Evolutionary conservation across 1,139 yeast genomes (phyloP).

Genomic region (Suhomyces terraborum): DNA sequence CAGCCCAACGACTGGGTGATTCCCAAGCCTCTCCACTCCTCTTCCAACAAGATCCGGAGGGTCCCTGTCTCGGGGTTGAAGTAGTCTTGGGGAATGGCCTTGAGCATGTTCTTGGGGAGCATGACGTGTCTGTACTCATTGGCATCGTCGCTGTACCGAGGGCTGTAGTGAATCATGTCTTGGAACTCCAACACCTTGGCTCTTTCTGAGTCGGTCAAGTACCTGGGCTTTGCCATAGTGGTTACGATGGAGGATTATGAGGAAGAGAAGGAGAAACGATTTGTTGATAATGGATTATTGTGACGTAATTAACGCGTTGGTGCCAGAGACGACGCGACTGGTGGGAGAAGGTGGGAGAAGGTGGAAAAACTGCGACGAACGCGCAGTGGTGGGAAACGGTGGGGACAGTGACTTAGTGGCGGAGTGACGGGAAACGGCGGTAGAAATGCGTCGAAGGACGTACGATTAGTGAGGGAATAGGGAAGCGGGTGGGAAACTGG

Average conservation of each 20-base stretch:
- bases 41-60: constrained; percentile 83
- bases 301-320: constrained; percentile 4
- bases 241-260: neutral
- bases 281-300: neutral
- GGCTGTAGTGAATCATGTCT: constrained; percentile 93
- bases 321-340: neutral
- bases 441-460: too few relatives aligned
- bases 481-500: too few relatives aligned
- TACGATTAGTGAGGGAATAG: too few relatives aligned
- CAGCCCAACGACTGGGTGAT: constrained; percentile 97
- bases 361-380: neutral
- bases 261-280: neutral
- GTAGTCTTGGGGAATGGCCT: constrained; percentile 93
- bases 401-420: neutral
- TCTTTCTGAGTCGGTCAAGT: constrained; percentile 79
- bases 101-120: constrained; percentile 94
- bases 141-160: constrained; percentile 85
- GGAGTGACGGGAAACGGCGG: too few relatives aligned
- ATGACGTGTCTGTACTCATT: constrained; percentile 91
- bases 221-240: constrained; percentile 54
- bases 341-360: neutral
- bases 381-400: too few relatives aligned
- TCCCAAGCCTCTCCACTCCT: constrained; percentile 98
- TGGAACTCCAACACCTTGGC: constrained; percentile 88
- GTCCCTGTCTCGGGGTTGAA: constrained; percentile 96